Evolutionary conservation across 371 early-diverging fungal species (phyloP), one percentile per base, ranked within the genome.

Genomic region (Saksenaea oblongispora): DNA sequence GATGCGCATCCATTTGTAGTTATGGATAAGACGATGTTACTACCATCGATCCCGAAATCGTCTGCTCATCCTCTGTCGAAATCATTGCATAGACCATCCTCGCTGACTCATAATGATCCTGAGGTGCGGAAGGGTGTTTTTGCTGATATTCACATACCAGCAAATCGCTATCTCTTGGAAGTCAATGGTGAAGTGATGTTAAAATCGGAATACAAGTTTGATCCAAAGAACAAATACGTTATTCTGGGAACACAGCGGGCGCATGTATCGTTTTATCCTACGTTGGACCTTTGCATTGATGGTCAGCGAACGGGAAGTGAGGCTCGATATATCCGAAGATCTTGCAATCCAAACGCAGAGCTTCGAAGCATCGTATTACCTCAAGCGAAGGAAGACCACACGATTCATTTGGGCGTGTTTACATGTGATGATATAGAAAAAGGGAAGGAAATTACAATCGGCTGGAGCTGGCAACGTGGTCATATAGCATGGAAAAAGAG

Each of bases 171-270:
- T 67, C 70, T 95, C 42, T 76, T 88, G 73, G 91, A 94, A 59
- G 86, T 88, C 64, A 86, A 85, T 34, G 95, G 95, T n/a, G 85
- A 89, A 51, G 80, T 91, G 9, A 63, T 80, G 0, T 71, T 93
- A 2, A 86, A 87, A 56, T 83, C 85, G 11, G 78, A 76, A 24
- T 90, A 87, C 70, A 88, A 83, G 54, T 74, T 78, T 44, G 85
- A 88, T 56, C 80, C 84, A 3, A 79, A 78, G 57, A 89, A 89
- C 63, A 74, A 87, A 57, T 89, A 86, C 70, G 72, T 76, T 26
- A 64, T 85, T 9, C 59, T 90, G 54, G 86, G 87, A 3, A 87
- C 88, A 2, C 78, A 85, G 2, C 76, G 85, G 10, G 89, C 90
- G 5, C 89, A 86, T 70, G 89, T 93, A 14, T 81, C 88, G 54